A percentile compares a stretch with the other conserved stretches of the same genome.
These are phyloP conservation scores for Yamadazyma sp. DNA, from an alignment of 1,139 yeast species.

Conservation along the genomic window DNA sequence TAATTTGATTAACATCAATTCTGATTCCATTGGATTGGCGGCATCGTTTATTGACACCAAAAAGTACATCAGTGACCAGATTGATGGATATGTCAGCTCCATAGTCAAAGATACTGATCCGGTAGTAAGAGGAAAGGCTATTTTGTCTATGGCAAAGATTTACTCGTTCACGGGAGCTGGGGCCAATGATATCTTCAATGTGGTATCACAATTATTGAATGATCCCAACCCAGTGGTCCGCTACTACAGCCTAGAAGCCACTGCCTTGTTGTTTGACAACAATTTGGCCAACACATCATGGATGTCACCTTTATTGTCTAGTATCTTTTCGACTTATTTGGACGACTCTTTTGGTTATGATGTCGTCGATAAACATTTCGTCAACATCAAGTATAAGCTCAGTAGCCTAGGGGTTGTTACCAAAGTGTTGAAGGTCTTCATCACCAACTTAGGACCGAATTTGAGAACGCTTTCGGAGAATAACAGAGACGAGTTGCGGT, in stretches of 20 bases:
- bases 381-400: slow-evolving; percentile 31
- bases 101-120: slow-evolving; percentile 58
- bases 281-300: slow-evolving; percentile 49
- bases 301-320: slow-evolving; percentile 46
- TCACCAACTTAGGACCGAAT: slow-evolving; percentile 43
- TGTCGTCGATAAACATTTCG: slow-evolving; percentile 21
- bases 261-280: slow-evolving; percentile 53
- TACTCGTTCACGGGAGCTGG: slow-evolving; percentile 41
- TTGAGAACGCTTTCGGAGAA: slow-evolving; percentile 24
- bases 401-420: slow-evolving; percentile 25
- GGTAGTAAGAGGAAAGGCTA: slow-evolving; percentile 60
- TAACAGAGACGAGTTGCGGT: slow-evolving; percentile 26
- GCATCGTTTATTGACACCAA: slow-evolving; percentile 39
- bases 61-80: slow-evolving; percentile 42
- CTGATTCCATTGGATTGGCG: slow-evolving; percentile 68
- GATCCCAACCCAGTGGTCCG: slow-evolving; percentile 90
- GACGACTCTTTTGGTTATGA: slow-evolving; percentile 49
- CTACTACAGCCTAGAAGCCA: slow-evolving; percentile 64
- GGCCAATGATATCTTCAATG: slow-evolving; percentile 49
- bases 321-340: slow-evolving; percentile 48
- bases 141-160: slow-evolving; percentile 61
- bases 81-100: slow-evolving; percentile 55
- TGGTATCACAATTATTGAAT: slow-evolving; percentile 57
- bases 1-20: slow-evolving; percentile 49
- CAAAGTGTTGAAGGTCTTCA: slow-evolving; percentile 28